Evolutionary conservation across 1,284 basidiomycete species (phyloP).

Genomic region (Puccinia horiana): DNA sequence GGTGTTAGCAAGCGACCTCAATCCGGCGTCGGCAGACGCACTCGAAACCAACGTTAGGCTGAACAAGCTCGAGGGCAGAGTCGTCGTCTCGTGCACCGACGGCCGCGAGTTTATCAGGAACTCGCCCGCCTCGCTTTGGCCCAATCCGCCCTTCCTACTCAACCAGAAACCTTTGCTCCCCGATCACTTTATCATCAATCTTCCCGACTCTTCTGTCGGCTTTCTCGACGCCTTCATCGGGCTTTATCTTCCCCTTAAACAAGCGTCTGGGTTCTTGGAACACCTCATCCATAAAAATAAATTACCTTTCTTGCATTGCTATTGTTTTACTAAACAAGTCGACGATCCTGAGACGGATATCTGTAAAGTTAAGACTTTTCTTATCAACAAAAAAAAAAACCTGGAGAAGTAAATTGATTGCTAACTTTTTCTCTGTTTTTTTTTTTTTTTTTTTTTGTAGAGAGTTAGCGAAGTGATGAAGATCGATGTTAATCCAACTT

Average conservation of each 20-base stretch:
- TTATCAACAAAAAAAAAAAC: no score
- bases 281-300: conserved; percentile 55
- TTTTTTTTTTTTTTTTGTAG: conserved; percentile 61
- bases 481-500: conserved; percentile 64
- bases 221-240: conserved; percentile 88
- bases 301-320: conserved; percentile 90
- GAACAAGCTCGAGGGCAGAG: conserved; percentile 12
- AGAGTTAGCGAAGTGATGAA: conserved; percentile 73
- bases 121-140: conserved; percentile 17
- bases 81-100: conserved; percentile 15
- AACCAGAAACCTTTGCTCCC: conserved; percentile 61
- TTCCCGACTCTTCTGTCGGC: conserved; percentile 85
- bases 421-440: neutral
- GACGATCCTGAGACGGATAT: conserved; percentile 77
- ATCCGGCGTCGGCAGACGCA: conserved; percentile 81
- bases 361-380: no score
- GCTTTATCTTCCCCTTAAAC: conserved; percentile 63
- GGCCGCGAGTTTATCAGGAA: conserved; percentile 24
- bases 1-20: conserved; percentile 86
- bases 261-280: conserved; percentile 60
- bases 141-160: conserved; percentile 12
- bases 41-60: conserved; percentile 69
- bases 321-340: conserved; percentile 92
- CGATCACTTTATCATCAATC: conserved; percentile 93
- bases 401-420: no score